Evolutionary conservation across 805 yeast genomes (phyloP).

Genomic region (Candida namnaoensis): DNA sequence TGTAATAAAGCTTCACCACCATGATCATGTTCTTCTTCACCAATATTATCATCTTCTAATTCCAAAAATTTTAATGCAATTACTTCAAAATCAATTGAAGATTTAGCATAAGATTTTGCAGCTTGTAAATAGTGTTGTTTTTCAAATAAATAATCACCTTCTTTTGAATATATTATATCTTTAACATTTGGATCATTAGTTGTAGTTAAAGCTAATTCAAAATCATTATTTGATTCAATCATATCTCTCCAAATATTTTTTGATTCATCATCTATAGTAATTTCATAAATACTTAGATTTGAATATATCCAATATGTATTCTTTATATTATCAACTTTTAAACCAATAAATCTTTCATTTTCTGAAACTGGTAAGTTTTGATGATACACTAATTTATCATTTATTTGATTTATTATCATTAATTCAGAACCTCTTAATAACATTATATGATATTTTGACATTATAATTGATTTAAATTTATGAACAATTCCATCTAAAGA

Average conservation of each 20-base stretch:
- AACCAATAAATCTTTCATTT: conserved; percentile 32
- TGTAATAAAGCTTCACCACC: conserved; percentile 31
- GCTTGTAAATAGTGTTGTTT: conserved; percentile 25
- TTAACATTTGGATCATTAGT: conserved; percentile 27
- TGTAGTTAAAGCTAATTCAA: conserved; percentile 52
- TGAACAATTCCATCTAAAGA: conserved; percentile 13
- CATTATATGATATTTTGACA: conserved; percentile 49
- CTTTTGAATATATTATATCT: conserved; percentile 41
- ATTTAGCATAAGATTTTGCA: conserved; percentile 52
- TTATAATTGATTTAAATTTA: conserved; percentile 27
- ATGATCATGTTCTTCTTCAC: conserved; percentile 14
- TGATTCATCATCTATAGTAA: conserved; percentile 61
- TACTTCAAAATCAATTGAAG: conserved; percentile 61
- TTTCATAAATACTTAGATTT: conserved; percentile 52
- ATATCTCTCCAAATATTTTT: conserved; percentile 66
- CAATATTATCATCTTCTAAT: conserved; percentile 6
- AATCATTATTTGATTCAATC: conserved; percentile 36
- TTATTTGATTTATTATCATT: conserved; percentile 41
- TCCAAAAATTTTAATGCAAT: conserved; percentile 51
- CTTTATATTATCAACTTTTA: conserved; percentile 37
- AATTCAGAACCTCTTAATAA: conserved; percentile 34
- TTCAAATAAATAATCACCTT: conserved; percentile 42
- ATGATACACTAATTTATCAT: conserved; percentile 34
- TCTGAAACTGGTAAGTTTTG: conserved; percentile 27
- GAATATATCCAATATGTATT: conserved; percentile 77